These are phyloP conservation scores for Hibiscus tridactylites DNA, from an alignment of 345 rosid species.

Conservation along the genomic window DNA sequence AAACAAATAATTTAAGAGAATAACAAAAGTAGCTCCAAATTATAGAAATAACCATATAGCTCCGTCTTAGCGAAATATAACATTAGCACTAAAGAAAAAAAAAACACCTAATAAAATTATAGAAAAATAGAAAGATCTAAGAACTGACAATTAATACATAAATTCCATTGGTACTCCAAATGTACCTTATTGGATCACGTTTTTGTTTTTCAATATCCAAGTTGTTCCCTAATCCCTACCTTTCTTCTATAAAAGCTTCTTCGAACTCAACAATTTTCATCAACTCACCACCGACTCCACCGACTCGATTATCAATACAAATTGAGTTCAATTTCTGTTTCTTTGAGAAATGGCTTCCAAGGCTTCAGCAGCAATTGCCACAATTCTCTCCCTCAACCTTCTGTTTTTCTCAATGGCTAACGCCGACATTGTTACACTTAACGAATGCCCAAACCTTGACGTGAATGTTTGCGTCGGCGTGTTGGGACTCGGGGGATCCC, in stretches of 20 bases:
- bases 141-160: too few relatives aligned
- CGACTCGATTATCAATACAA: not conserved
- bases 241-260: not conserved
- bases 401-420: conserved; percentile 48
- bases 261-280: not conserved
- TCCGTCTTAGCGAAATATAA: too few relatives aligned
- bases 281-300: not conserved
- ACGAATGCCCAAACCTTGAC: conserved; percentile 22
- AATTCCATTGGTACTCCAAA: too few relatives aligned
- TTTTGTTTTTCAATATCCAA: not conserved
- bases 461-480: conserved; percentile 47
- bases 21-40: too few relatives aligned
- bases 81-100: too few relatives aligned
- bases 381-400: conserved; percentile 47
- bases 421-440: conserved; percentile 12
- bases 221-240: not conserved
- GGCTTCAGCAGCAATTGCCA: conserved; percentile 31
- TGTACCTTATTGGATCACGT: too few relatives aligned
- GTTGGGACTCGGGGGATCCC: conserved; percentile 15
- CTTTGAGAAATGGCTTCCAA: conserved; percentile 34
- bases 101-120: too few relatives aligned
- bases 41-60: too few relatives aligned
- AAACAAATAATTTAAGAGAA: too few relatives aligned
- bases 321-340: not conserved
- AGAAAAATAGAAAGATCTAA: too few relatives aligned